Evolutionary conservation across 768 basidiomycete species (phyloP).

Genomic region (Leucosporidium creatinivorum): DNA sequence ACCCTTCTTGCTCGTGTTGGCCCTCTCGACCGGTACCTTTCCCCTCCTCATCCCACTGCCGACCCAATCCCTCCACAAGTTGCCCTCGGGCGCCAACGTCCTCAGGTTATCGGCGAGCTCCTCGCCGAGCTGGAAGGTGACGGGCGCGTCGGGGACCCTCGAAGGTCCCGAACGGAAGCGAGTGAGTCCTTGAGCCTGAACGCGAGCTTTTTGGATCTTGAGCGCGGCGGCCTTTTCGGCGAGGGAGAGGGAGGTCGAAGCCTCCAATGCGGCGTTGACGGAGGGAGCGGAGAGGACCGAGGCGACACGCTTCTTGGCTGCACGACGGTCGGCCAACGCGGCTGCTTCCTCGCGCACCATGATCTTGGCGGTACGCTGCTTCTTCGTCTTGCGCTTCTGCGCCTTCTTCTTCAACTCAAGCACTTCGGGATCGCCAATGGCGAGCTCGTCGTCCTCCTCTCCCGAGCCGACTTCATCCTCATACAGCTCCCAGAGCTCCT

Average conservation of each 20-base stretch:
- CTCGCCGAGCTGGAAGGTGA: conserved; percentile 34
- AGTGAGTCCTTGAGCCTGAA: conserved; percentile 31
- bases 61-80: conserved; percentile 37
- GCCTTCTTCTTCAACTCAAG: conserved; percentile 22
- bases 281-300: conserved; percentile 36
- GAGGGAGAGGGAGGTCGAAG: conserved; percentile 20
- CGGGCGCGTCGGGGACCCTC: conserved; percentile 31
- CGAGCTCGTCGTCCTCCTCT: conserved; percentile 17
- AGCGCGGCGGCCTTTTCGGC: conserved; percentile 30
- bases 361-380: conserved; percentile 29
- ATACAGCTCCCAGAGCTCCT: conserved; percentile 28
- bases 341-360: conserved; percentile 15
- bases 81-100: conserved; percentile 35
- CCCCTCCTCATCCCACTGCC: conserved; percentile 33
- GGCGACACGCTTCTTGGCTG: conserved; percentile 31
- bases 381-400: conserved; percentile 29
- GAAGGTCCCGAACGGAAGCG: conserved; percentile 33
- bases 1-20: conserved; percentile 32
- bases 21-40: conserved; percentile 26
- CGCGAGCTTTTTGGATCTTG: conserved; percentile 20
- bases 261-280: conserved; percentile 43
- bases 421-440: conserved; percentile 17
- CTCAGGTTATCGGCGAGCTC: conserved; percentile 36
- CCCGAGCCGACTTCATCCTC: conserved; percentile 34
- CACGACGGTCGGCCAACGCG: conserved; percentile 16